Percentiles rank a stretch among this genome's conserved stretches.
phyloP scores from a whole-genome alignment of 805 yeast genomes.

The Kurtzmaniella fragi region DNA sequence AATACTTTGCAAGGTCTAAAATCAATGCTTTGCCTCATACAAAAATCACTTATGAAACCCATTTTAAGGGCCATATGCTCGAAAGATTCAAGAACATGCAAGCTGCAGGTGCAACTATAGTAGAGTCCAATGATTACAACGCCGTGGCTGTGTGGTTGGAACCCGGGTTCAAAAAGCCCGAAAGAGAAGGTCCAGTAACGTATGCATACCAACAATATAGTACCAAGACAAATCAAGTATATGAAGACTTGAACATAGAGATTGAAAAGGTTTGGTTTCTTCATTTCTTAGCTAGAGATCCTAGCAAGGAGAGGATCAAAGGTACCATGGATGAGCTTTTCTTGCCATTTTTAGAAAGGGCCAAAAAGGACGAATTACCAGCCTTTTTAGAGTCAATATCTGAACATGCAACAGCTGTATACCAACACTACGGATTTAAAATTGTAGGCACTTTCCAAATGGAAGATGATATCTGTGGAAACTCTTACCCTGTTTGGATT shows the following conservation, averaged over 20 bases:
- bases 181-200: background rate
- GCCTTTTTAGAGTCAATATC: slow-evolving; percentile 5
- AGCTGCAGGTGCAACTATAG: slow-evolving; percentile 2
- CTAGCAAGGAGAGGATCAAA: slow-evolving; percentile 1
- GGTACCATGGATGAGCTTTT: slow-evolving; percentile 5
- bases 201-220: background rate
- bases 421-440: slow-evolving; percentile 7
- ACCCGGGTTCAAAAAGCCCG: slow-evolving; percentile 3
- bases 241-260: background rate
- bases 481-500: background rate
- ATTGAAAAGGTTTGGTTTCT: slow-evolving; percentile 6
- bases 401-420: slow-evolving; percentile 6
- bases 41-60: background rate
- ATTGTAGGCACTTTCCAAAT: slow-evolving; percentile 1
- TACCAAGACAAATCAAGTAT: background rate
- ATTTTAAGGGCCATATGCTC: background rate
- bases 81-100: slow-evolving; percentile 1
- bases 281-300: slow-evolving; percentile 6
- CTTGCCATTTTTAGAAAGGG: slow-evolving; percentile 2
- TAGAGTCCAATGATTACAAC: slow-evolving; percentile 5
- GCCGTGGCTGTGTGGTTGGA: slow-evolving; percentile 9
- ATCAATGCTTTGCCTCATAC: slow-evolving; percentile 1
- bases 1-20: slow-evolving; percentile 1
- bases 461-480: background rate
- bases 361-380: slow-evolving; percentile 2